Percentiles rank a stretch among this genome's conserved stretches.
Evolutionary conservation across 2,329 filamentous ascomycete species (phyloP).

Genomic region (Xylariaceae sp.): DNA sequence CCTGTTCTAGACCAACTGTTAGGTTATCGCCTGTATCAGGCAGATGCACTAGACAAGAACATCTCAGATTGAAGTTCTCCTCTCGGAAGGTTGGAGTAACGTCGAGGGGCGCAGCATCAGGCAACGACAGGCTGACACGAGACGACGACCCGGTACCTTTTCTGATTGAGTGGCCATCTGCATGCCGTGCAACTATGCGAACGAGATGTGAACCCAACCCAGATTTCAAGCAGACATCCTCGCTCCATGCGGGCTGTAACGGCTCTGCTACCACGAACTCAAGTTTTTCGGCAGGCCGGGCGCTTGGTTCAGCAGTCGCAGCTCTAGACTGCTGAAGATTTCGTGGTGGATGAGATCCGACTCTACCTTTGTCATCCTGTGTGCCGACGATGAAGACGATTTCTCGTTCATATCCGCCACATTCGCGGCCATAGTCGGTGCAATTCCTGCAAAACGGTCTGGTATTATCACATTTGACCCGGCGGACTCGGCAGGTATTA

Average conservation of each 20-base stretch:
- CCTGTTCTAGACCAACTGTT: slow-evolving; percentile 31
- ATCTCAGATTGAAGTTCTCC: slow-evolving; percentile 38
- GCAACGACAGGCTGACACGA: slow-evolving; percentile 34
- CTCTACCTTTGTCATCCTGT: slow-evolving; percentile 47
- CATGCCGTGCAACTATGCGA: slow-evolving; percentile 43
- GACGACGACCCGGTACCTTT: slow-evolving; percentile 20
- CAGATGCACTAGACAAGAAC: slow-evolving; percentile 42
- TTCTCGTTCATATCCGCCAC: slow-evolving; percentile 58
- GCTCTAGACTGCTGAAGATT: slow-evolving; percentile 38
- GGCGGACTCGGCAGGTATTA: slow-evolving; percentile 51
- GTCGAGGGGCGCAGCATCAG: slow-evolving; percentile 37
- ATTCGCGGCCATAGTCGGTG: slow-evolving; percentile 50
- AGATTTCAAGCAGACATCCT: slow-evolving; percentile 39
- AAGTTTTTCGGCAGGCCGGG: slow-evolving; percentile 17
- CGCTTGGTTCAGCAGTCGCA: slow-evolving; percentile 27
- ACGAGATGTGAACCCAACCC: slow-evolving; percentile 36
- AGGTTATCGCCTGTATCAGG: slow-evolving; percentile 30
- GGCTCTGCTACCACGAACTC: slow-evolving; percentile 37
- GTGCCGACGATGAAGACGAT: slow-evolving; percentile 61
- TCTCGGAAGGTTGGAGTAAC: slow-evolving; percentile 33
- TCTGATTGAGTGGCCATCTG: slow-evolving; percentile 35
- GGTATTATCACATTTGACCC: slow-evolving; percentile 51
- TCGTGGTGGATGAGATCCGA: slow-evolving; percentile 51
- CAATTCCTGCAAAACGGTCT: slow-evolving; percentile 58
- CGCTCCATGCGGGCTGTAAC: slow-evolving; percentile 47